Base-by-base conservation (phyloP, 257 asterid genomes). In the Oldenlandia corymbosa region DNA sequence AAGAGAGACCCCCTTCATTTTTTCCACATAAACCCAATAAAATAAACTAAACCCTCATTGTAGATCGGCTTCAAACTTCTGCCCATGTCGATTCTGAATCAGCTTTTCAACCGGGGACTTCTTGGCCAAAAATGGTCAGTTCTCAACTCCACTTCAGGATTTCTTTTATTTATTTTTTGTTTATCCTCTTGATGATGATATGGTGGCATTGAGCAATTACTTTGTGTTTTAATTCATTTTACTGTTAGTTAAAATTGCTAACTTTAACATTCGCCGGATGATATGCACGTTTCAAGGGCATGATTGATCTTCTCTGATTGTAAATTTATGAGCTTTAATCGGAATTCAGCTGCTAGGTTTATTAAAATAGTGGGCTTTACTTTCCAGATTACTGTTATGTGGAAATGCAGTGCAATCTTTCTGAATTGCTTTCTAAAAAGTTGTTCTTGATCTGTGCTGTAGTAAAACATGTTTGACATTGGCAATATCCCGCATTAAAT, bases 381-480 rank as follows among this genome's bases (percentile, higher is more conserved):
- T 37, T 10, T 49, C 51, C 21, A 62, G 39, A 23, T 24, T 28
- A 12, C 48, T 18, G 5, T 45, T 45, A 17, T n/a, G 32, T n/a
- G 32, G 31, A 30, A 32, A 6, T 48, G 60, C 16, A 10, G 28
- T 27, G 12, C 10, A 53, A 18, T 60, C 64, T 32, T 13, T 59
- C 23, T 47, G 45, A 52, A 56, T 57, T 63, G 34, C 37, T 45
- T n/a, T n/a, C 36, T 31, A 46, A 23, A 26, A 23, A 24, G 28
- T 64, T 45, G 54, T 52, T 42, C 34, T 64, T 71, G 31, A 66
- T 70, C 42, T 46, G 39, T 72, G 69, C 71, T 80, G 88, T 70
- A 89, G 99, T 77, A 92, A 89, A 82, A 87, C 99, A 69, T 82
- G 94, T 83, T 78, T 92, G 76, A 81, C 91, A 12, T 75, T 92